Conservation (phyloP, 768 basidiomycete genomes). For the Pholiota conissans region DNA sequence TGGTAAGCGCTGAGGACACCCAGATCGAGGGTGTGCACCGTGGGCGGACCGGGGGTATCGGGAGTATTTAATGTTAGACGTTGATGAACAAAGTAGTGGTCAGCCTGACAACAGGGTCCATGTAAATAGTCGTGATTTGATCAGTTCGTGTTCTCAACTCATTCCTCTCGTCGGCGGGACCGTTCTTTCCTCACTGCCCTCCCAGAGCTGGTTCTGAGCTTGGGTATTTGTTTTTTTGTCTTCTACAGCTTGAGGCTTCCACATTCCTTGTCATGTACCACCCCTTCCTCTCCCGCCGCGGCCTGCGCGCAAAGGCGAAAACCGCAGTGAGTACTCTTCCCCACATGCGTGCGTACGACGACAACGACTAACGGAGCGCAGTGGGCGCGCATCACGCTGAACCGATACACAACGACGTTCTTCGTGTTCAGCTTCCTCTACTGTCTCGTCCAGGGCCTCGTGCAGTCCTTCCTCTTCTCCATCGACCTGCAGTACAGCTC, state of each 20-base stretch:
- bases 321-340: conserved; percentile 13
- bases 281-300: conserved; percentile 10
- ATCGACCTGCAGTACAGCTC: conserved; percentile 41
- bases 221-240: conserved; percentile 6
- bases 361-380: conserved; percentile 15
- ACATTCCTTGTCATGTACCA: conserved; percentile 3
- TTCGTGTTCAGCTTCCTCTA: conserved; percentile 50
- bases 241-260: neutral
- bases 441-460: conserved; percentile 51
- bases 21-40: no score
- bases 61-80: no score
- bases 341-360: neutral
- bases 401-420: conserved; percentile 43
- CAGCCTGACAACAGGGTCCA: no score
- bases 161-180: conserved; percentile 19
- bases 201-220: conserved; percentile 18
- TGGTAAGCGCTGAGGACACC: no score
- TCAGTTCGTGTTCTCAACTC: conserved; percentile 4
- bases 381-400: conserved; percentile 40
- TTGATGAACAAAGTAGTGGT: no score
- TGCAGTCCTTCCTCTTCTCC: conserved; percentile 48
- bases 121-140: conserved; percentile 2
- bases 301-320: conserved; percentile 16
- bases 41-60: no score
- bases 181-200: conserved; percentile 8